Conservation (phyloP, 495 filamentous ascomycete genomes). For the Hapsidospora chrysogenum region DNA sequence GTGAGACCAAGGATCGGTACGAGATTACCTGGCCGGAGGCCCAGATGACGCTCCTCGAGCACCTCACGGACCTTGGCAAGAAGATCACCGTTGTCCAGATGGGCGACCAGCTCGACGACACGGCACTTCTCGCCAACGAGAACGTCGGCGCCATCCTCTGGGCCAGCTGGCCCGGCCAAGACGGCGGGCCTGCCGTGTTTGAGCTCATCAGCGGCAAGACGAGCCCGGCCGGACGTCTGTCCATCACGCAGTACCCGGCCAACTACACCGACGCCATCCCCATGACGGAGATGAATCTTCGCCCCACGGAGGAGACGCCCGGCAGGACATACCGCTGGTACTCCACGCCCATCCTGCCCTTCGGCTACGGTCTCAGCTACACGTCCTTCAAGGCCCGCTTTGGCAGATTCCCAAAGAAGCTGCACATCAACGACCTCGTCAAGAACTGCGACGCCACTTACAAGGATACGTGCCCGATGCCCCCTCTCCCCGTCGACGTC, state of each 20-base stretch:
- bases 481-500: conserved; percentile 15
- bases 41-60: conserved; percentile 24
- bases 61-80: conserved; percentile 18
- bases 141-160: conserved; percentile 21
- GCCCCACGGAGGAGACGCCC: conserved; percentile 15
- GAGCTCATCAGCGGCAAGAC: conserved; percentile 32
- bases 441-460: conserved; percentile 12
- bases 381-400: conserved; percentile 33
- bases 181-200: conserved; percentile 34
- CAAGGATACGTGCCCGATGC: conserved; percentile 28
- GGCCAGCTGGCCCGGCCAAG: conserved; percentile 38
- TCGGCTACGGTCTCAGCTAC: conserved; percentile 34
- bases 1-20: conserved; percentile 22
- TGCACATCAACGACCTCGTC: conserved; percentile 12
- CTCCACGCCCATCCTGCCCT: conserved; percentile 19
- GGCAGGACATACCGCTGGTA: conserved; percentile 33
- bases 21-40: conserved; percentile 24
- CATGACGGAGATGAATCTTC: conserved; percentile 26
- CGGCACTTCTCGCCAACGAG: conserved; percentile 20
- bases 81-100: conserved; percentile 25
- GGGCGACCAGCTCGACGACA: conserved; percentile 40
- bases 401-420: conserved; percentile 24
- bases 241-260: conserved; percentile 36
- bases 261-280: conserved; percentile 20
- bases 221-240: conserved; percentile 41